Evolutionary conservation across 495 filamentous ascomycete species (phyloP).

Genomic region (Daldinia decipiens): DNA sequence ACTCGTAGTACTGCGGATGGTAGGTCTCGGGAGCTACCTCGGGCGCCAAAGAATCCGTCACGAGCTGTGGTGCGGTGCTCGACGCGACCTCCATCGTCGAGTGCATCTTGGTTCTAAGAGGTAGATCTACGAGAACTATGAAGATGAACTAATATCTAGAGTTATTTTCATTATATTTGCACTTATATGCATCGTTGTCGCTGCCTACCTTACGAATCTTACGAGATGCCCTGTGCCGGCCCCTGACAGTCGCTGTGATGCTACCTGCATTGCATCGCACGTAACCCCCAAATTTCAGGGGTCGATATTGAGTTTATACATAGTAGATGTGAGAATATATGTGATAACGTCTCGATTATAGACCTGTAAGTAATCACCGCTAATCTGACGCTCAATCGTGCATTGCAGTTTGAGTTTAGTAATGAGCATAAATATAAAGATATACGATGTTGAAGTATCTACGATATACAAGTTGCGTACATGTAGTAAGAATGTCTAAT

Average conservation of each 20-base stretch:
- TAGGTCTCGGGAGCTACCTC: conserved; percentile 15
- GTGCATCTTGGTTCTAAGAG: not conserved
- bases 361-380: not conserved
- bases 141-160: not conserved
- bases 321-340: not conserved
- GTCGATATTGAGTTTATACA: not conserved
- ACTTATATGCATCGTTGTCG: not conserved
- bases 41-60: conserved; percentile 1
- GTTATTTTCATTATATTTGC: not conserved
- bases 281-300: conserved; percentile 1
- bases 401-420: not conserved
- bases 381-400: not conserved
- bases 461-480: not conserved
- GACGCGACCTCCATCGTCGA: conserved; percentile 11
- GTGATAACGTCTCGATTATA: not conserved
- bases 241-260: not conserved
- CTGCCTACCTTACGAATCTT: not conserved
- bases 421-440: not conserved
- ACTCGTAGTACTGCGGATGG: not conserved
- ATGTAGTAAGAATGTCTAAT: not conserved
- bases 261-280: conserved; percentile 1
- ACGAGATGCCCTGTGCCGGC: not conserved
- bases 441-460: not conserved
- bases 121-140: not conserved
- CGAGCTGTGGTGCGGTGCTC: conserved; percentile 8